These are phyloP conservation scores for Petunia axillaris DNA, from an alignment of 257 asterid species.

Conservation along the genomic window DNA sequence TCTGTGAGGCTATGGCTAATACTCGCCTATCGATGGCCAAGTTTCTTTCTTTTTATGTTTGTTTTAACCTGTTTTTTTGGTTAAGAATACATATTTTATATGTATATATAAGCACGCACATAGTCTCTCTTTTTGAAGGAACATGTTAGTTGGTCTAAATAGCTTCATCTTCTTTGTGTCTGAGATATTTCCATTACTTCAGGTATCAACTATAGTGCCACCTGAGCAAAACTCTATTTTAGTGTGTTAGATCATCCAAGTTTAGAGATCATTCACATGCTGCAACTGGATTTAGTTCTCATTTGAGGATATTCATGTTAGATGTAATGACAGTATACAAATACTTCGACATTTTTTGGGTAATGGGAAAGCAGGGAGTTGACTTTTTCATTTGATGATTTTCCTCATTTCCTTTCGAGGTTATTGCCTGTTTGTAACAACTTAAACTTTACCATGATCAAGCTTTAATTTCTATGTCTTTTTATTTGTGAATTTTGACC, in stretches of 20 bases:
- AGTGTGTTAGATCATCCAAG: not conserved
- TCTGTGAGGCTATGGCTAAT: too few relatives aligned
- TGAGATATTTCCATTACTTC: conserved; percentile 81
- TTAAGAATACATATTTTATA: too few relatives aligned
- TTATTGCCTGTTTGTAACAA: not conserved
- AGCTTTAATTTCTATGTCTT: not conserved
- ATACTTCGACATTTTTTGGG: not conserved
- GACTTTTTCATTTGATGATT: conserved; percentile 25
- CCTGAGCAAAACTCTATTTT: not conserved
- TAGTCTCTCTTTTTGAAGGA: conserved; percentile 87
- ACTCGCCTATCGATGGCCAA: too few relatives aligned
- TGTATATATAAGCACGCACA: too few relatives aligned
- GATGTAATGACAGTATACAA: too few relatives aligned
- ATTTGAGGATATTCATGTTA: not conserved
- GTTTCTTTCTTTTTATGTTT: too few relatives aligned
- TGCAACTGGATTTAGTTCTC: not conserved
- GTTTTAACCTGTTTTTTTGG: too few relatives aligned
- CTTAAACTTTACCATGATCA: not conserved
- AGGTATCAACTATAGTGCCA: conserved; percentile 51
- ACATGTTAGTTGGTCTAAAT: conserved; percentile 53
- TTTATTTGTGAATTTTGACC: not conserved
- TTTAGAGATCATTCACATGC: not conserved
- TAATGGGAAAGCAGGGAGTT: not conserved
- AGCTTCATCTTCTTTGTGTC: conserved; percentile 85
- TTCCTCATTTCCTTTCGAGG: not conserved